Evolutionary conservation across 2,329 filamentous ascomycete genomes (phyloP), one percentile per base, ranked within the genome.

Genomic region (Exophiala bonariae): DNA sequence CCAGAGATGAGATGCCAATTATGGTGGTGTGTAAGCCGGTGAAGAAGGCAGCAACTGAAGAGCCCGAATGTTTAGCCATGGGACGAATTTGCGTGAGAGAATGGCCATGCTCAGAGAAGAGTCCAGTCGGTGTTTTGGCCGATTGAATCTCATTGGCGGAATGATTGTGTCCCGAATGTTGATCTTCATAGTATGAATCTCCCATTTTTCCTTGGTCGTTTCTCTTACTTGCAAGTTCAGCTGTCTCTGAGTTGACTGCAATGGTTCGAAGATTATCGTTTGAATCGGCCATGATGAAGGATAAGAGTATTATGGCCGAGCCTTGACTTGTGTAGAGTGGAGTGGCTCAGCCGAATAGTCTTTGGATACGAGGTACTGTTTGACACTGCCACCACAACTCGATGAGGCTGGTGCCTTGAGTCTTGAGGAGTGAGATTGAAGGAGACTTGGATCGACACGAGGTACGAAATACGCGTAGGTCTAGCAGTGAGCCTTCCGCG

Each of bases 1-100:
- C 57, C 8, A 61, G 52, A 2, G 57, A 59, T 20, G 50, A 39
- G 31, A 59, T 57, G 13, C 50, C 59, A 28, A 61, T 53, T 39
- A 57, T 47, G 19, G 52, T 59, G 28, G 48, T 52, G 40, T 59
- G 59, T 30, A 61, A 41, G 19, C 57, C 57, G 26, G 50, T 61
- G 50, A 58, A 59, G 47, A 56, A 59, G 35, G 47, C 48, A 16
- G 47, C 46, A 5, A 60, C 56, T 13, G 48, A 50, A n/a, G 44
- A 41, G 8, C 56, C 56, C 13, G 44, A 44, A 34, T 59, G 55
- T 31, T 52, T 50, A 18, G 56, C 34, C 42, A 59, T 56, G 16
- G 56, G 55, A 18, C 31, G 49, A 18, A 60, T 58, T 30, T 37
- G 46, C 20, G 30, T 26, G 32, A 56, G 45, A 4, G 39, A 40